These are phyloP conservation scores for Fraxinus nigra DNA, from an alignment of 305 asterid species.

Conservation along the genomic window DNA sequence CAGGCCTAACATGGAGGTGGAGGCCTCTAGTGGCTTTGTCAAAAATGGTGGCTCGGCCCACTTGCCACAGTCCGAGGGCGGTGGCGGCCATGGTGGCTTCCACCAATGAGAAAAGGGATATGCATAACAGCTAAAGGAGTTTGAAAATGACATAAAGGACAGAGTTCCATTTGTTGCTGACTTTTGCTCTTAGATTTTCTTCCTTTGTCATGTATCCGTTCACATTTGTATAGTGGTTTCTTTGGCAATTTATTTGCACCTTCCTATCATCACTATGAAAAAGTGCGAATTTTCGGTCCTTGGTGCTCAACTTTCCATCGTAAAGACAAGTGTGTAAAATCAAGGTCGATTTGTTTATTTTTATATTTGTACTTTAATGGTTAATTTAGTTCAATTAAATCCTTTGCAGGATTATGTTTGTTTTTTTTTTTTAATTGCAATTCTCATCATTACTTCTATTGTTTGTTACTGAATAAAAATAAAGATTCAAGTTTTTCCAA, in stretches of 20 bases:
- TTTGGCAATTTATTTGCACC: not conserved
- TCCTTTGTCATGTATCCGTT: not conserved
- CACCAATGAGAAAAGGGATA: not conserved
- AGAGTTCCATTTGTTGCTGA: not conserved
- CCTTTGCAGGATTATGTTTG: not conserved
- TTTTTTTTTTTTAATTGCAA: too few relatives aligned
- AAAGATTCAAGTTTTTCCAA: not conserved
- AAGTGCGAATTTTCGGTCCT: not conserved
- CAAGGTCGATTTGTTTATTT: not conserved
- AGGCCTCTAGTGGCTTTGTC: not conserved
- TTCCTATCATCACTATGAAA: not conserved
- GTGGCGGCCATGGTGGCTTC: not conserved
- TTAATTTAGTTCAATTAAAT: not conserved
- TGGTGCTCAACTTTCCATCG: not conserved
- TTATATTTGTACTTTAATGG: not conserved
- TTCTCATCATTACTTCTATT: not conserved
- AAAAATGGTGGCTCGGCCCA: not conserved
- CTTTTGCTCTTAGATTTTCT: not conserved
- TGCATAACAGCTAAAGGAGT: not conserved
- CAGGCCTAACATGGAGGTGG: not conserved
- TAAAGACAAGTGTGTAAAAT: not conserved
- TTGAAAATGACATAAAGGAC: not conserved
- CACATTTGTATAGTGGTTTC: constrained; percentile 1
- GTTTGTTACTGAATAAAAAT: not conserved
- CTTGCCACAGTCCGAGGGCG: not conserved